Conservation (phyloP, 1,139 yeast genomes). For the Taiozyma onychis region DNA sequence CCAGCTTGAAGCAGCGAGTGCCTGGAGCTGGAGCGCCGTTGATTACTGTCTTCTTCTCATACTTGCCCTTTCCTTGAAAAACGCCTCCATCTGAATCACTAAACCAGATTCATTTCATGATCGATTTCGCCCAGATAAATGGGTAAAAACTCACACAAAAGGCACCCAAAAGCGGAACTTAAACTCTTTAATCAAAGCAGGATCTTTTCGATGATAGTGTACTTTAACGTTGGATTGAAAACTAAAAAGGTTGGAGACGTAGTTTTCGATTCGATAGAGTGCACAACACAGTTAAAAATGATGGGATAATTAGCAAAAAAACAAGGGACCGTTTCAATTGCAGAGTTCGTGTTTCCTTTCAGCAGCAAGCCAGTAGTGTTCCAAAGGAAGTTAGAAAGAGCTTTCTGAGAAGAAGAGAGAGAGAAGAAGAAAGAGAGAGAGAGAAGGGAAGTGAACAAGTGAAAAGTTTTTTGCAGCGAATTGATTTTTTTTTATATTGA, state of each 20-base stretch:
- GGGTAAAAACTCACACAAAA: background rate
- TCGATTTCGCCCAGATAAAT: background rate
- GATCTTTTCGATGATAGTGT: background rate
- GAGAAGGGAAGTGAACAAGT: slow-evolving; percentile 18
- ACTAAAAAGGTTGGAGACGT: slow-evolving; percentile 7
- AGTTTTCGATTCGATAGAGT: slow-evolving; percentile 1
- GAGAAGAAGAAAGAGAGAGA: slow-evolving; percentile 15
- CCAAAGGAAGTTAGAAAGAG: slow-evolving; percentile 19
- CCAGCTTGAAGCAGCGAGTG: background rate
- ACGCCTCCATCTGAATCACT: background rate
- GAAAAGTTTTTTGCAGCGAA: slow-evolving; percentile 4
- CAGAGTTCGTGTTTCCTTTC: slow-evolving; percentile 6
- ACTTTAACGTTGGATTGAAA: background rate
- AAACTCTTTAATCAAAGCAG: slow-evolving; percentile 4
- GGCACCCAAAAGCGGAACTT: background rate
- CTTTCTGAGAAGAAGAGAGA: slow-evolving; percentile 25
- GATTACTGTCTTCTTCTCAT: background rate
- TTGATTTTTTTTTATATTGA: background rate
- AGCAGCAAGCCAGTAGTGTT: slow-evolving; percentile 1
- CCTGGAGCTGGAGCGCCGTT: background rate
- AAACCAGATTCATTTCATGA: background rate
- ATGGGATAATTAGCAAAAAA: background rate
- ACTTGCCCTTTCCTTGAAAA: background rate
- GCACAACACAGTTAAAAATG: background rate
- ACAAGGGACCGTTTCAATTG: slow-evolving; percentile 5